A percentile compares a stretch with the other conserved stretches of the same genome.
Conservation (phyloP, 768 basidiomycete genomes). For the Phlebiopsis flavidoalba region DNA sequence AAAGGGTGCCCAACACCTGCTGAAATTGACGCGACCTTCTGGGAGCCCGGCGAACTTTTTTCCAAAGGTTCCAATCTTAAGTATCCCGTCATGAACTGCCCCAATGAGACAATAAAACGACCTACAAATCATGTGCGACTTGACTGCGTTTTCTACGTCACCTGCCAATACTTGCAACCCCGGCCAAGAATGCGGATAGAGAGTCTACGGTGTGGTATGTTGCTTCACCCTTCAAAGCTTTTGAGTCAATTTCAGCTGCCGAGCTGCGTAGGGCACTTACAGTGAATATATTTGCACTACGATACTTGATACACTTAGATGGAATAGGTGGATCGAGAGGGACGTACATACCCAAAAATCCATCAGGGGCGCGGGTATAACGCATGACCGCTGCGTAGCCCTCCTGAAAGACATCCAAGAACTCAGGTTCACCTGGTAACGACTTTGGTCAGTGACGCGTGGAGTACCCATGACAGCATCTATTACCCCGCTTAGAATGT, state of each 20-base stretch:
- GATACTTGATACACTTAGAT: conserved; percentile 52
- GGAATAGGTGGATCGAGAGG: neutral
- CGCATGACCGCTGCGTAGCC: conserved; percentile 54
- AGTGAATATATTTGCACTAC: conserved; percentile 64
- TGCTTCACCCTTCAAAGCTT: conserved; percentile 46
- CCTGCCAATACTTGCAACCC: conserved; percentile 87
- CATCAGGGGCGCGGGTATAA: conserved; percentile 75
- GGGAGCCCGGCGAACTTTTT: conserved; percentile 82
- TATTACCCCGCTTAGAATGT: conserved; percentile 73
- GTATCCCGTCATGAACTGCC: conserved; percentile 1
- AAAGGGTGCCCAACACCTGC: neutral
- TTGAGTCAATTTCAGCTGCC: neutral
- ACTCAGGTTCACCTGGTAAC: conserved; percentile 30
- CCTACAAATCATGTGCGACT: conserved; percentile 85
- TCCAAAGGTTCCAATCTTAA: conserved; percentile 91
- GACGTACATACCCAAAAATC: conserved; percentile 69
- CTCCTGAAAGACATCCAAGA: conserved; percentile 34
- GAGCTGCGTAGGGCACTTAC: conserved; percentile 11
- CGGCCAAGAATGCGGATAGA: conserved; percentile 95
- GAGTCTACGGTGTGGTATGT: conserved; percentile 86
- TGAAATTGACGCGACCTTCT: conserved; percentile 36
- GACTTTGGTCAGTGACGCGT: neutral
- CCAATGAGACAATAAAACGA: neutral
- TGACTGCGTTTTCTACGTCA: conserved; percentile 86
- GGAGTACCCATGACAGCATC: conserved; percentile 10